phyloP scores from a whole-genome alignment of 352 stramenopile genomes.

The Phytophthora chlamydospora region DNA sequence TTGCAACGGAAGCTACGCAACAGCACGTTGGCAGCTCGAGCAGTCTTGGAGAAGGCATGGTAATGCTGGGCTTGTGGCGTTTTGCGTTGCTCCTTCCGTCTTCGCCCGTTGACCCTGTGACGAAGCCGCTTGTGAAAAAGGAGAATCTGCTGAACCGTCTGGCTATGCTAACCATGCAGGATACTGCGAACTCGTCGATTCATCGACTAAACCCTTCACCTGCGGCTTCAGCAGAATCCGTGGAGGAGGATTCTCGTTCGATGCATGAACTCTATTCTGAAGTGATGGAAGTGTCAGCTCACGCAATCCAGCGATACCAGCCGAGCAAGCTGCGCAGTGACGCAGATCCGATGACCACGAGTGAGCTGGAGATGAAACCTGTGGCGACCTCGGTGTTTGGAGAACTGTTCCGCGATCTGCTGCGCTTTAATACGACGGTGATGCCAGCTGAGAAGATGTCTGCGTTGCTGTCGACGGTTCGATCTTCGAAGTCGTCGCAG shows the following conservation, averaged over 20 bases:
- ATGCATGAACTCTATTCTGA: slow-evolving; percentile 27
- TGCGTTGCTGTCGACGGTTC: slow-evolving; percentile 49
- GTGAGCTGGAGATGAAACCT: slow-evolving; percentile 27
- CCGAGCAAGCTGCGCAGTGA: slow-evolving; percentile 19
- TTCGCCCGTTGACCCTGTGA: slow-evolving; percentile 96
- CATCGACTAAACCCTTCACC: slow-evolving; percentile 58
- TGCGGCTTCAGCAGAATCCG: slow-evolving; percentile 23
- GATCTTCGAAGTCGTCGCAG: slow-evolving; percentile 38
- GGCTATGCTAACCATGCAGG: slow-evolving; percentile 67
- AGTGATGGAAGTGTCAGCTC: slow-evolving; percentile 41
- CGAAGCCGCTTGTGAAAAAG: slow-evolving; percentile 94
- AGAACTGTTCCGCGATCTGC: slow-evolving; percentile 77
- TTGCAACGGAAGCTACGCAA: slow-evolving; percentile 20
- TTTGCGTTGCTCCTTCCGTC: slow-evolving; percentile 94
- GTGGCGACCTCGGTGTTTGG: slow-evolving; percentile 61
- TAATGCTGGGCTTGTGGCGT: slow-evolving; percentile 93
- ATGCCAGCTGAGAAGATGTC: slow-evolving; percentile 69
- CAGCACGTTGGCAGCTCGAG: slow-evolving; percentile 1
- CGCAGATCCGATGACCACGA: slow-evolving; percentile 16
- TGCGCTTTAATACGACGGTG: slow-evolving; percentile 76
- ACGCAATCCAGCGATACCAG: slow-evolving; percentile 63
- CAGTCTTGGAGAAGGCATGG: slow-evolving; percentile 74
- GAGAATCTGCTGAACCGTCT: slow-evolving; percentile 91
- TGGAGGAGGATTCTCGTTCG: slow-evolving; percentile 16
- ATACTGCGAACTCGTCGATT: slow-evolving; percentile 64